Percentiles rank a stretch among this genome's conserved stretches.
Conservation (phyloP, 2,329 filamentous ascomycete genomes). For the Penicillium sp. region DNA sequence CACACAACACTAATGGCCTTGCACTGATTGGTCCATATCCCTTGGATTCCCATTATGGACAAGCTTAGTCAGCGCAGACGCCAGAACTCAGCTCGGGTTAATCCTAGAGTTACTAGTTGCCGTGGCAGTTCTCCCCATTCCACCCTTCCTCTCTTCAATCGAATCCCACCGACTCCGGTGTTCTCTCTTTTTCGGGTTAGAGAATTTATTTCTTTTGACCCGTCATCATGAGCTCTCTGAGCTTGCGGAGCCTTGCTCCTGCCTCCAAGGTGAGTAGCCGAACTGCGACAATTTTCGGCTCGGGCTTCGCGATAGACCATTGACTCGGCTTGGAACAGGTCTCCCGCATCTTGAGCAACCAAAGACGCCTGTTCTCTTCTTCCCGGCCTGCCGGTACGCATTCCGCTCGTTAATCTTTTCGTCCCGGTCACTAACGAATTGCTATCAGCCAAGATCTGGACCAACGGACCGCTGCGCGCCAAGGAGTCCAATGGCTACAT, state of each 20-base stretch:
- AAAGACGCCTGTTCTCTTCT: constrained; percentile 77
- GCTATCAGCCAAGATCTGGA: constrained; percentile 70
- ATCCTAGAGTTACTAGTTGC: constrained; percentile 13
- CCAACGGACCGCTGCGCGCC: constrained; percentile 77
- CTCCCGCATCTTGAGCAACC: constrained; percentile 57
- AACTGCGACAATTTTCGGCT: constrained; percentile 21
- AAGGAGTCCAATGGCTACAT: constrained; percentile 88
- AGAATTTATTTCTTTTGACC: constrained; percentile 27
- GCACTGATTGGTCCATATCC: neutral
- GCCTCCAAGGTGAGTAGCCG: constrained; percentile 42
- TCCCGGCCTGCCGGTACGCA: constrained; percentile 70
- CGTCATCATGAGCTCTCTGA: constrained; percentile 47
- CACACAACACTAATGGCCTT: neutral
- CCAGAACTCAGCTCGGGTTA: constrained; percentile 9
- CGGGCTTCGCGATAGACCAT: constrained; percentile 16
- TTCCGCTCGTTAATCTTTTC: constrained; percentile 18
- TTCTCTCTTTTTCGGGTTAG: constrained; percentile 23
- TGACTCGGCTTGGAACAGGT: constrained; percentile 49
- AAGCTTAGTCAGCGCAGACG: constrained; percentile 34
- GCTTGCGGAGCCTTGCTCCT: constrained; percentile 48
- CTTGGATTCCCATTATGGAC: neutral
- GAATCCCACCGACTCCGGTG: constrained; percentile 20
- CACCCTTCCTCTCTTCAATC: constrained; percentile 20
- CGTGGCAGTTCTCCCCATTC: constrained; percentile 21
- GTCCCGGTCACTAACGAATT: constrained; percentile 23